Evolutionary conservation across 106 monocot genomes (phyloP).

Genomic region (Dendrobium catenatum): DNA sequence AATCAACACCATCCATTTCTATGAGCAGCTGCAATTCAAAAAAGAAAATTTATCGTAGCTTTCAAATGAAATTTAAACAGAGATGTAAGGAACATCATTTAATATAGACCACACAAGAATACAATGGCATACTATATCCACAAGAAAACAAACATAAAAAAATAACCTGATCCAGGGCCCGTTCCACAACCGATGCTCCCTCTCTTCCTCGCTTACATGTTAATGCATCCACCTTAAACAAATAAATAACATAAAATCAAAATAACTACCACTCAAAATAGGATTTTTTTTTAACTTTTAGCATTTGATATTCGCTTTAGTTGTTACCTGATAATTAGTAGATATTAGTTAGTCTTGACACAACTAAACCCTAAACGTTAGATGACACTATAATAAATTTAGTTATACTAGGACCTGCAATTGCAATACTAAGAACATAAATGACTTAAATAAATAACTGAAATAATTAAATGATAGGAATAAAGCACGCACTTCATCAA

Average conservation of each 20-base stretch:
- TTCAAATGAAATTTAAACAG: not conserved
- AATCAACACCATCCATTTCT: conserved; percentile 89
- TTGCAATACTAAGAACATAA: not conserved
- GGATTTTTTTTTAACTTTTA: not conserved
- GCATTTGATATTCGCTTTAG: not conserved
- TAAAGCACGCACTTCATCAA: conserved; percentile 76
- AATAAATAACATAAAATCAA: not conserved
- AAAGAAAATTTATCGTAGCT: not conserved
- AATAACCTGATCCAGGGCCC: conserved; percentile 71
- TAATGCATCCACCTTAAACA: conserved; percentile 78
- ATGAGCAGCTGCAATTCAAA: conserved; percentile 52
- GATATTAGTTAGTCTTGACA: too few relatives aligned
- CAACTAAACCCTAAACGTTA: too few relatives aligned
- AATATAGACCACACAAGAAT: not conserved
- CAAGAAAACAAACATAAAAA: not conserved
- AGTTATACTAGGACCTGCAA: not conserved
- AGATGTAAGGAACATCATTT: not conserved
- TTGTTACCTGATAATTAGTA: not conserved
- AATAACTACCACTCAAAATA: not conserved
- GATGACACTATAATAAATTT: not conserved
- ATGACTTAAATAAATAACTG: not conserved
- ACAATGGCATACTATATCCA: too few relatives aligned
- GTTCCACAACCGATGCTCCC: conserved; percentile 70
- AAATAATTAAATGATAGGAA: not conserved
- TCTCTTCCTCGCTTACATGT: conserved; percentile 60